Conservation (phyloP, 805 yeast genomes). For the Priceomyces fermenticarens region DNA sequence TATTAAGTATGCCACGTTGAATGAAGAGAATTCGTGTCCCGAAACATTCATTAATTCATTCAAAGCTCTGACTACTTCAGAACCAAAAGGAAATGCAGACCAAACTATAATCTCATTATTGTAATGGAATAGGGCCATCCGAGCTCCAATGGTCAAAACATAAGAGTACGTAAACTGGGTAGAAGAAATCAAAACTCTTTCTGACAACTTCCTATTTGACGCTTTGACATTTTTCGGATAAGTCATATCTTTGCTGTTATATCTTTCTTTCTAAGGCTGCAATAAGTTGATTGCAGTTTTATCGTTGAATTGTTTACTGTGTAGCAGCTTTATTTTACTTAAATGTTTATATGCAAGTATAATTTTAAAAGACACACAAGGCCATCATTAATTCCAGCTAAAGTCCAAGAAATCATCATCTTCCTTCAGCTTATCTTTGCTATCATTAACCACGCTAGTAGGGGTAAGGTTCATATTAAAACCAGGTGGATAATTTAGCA, state of each 20-base stretch:
- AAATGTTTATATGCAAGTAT: no score
- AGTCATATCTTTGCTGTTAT: conserved; percentile 14
- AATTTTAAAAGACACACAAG: no score
- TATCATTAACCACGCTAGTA: no score
- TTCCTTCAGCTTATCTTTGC: no score
- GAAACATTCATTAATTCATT: conserved; percentile 20
- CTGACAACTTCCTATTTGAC: conserved; percentile 25
- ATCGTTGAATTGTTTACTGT: no score
- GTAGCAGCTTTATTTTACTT: no score
- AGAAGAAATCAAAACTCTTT: conserved; percentile 31
- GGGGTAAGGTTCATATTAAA: no score
- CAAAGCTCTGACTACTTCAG: conserved; percentile 38
- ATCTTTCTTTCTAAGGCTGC: no score
- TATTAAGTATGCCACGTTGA: conserved; percentile 41
- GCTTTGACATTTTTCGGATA: conserved; percentile 34
- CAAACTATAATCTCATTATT: conserved; percentile 40
- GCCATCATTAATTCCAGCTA: no score
- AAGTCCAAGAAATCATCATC: no score
- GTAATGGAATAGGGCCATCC: conserved; percentile 37
- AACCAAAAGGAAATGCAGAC: conserved; percentile 56
- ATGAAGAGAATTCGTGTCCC: conserved; percentile 16
- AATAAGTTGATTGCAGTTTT: no score
- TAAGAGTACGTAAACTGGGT: conserved; percentile 29
- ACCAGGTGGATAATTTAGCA: no score
- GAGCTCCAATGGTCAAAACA: conserved; percentile 35